Base-by-base conservation (phyloP, 768 basidiomycete genomes). In the Boletus rubroflammeus region DNA sequence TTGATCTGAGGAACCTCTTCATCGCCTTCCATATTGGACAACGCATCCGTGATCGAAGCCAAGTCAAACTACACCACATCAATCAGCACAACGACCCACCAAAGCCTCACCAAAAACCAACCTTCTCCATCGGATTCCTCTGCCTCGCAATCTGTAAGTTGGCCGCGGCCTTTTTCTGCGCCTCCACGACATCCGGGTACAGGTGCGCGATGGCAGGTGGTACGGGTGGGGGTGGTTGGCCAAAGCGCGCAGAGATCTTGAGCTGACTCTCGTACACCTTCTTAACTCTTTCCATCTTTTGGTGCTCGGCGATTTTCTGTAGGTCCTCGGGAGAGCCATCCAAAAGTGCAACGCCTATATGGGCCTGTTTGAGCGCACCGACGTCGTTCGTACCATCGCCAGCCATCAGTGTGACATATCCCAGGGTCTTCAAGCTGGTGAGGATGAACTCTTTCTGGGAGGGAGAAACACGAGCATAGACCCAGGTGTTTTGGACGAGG, bases 351-450 rank as follows among this genome's bases (percentile, higher is more conserved):
- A 98, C 90, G 47, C 97, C 96, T 55, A 99, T 88, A 69, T 99
- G 93, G 1, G 97, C 97, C 68, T 97, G 94, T 72, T 98, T 99
- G 49, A 99, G 81, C 3, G 97, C 97, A 23, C 97, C 97, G 47
- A 99, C 97, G 58, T 98, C 97, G 67, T 99, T 98, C 5, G 97
- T 99, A 29, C 97, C 97, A 67, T 99, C 97, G 48, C 97, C 97
- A 6, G 95, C 97, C 97, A 98, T 98, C 48, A 99, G 79, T 0
- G 97, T 99, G 15, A 80, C 81, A 67, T 93, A 99, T 23, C 96
- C 96, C 25, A 97, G 83, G 3, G 78, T 78, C 69, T 94, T 94
- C 50, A 98, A 77, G 7, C 88, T 88, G 0, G 93, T 92, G 44
- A 99, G 80, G 72, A 99, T 98, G 70, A 82, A 82, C 70, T 99